Percentiles rank a stretch among this genome's conserved stretches.
Conservation (phyloP, 164 flowering plant species). For the Umbellularia californica region DNA sequence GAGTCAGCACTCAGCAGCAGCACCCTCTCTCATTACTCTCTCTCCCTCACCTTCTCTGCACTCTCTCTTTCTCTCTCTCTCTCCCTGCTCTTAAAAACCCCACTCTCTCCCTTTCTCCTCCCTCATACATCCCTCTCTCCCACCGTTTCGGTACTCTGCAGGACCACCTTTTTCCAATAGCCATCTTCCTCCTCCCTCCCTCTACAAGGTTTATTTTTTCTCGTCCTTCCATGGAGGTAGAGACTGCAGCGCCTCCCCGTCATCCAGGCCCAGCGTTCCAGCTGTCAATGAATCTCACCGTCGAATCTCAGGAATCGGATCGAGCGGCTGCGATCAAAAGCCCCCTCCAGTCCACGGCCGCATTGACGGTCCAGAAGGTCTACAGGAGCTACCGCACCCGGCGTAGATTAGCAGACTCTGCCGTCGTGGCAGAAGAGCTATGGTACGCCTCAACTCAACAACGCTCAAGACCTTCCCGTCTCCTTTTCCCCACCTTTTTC, state of each 20-base stretch:
- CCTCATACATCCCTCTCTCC: background rate
- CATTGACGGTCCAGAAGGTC: constrained; percentile 67
- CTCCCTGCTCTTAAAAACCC: background rate
- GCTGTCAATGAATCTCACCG: background rate
- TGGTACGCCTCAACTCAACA: constrained; percentile 36
- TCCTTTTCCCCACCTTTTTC: too few species aligned
- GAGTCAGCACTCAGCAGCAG: background rate
- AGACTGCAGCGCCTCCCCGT: background rate
- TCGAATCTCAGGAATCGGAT: background rate
- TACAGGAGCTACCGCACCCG: constrained; percentile 77
- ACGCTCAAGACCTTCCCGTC: too few species aligned
- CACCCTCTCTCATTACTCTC: background rate
- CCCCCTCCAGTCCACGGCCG: constrained; percentile 19
- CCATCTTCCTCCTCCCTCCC: too few species aligned
- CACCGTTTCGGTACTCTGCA: background rate
- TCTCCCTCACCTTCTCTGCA: background rate
- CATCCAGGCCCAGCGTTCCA: background rate
- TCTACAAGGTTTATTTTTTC: background rate
- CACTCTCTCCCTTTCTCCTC: background rate
- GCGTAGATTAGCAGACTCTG: constrained; percentile 82
- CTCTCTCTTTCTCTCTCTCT: background rate
- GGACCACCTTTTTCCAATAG: background rate
- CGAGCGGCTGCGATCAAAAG: background rate
- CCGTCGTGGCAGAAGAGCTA: constrained; percentile 73
- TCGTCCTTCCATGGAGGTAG: background rate